These are phyloP conservation scores for Phytopythium boreale DNA, from an alignment of 352 stramenopile genomes.

Conservation along the genomic window DNA sequence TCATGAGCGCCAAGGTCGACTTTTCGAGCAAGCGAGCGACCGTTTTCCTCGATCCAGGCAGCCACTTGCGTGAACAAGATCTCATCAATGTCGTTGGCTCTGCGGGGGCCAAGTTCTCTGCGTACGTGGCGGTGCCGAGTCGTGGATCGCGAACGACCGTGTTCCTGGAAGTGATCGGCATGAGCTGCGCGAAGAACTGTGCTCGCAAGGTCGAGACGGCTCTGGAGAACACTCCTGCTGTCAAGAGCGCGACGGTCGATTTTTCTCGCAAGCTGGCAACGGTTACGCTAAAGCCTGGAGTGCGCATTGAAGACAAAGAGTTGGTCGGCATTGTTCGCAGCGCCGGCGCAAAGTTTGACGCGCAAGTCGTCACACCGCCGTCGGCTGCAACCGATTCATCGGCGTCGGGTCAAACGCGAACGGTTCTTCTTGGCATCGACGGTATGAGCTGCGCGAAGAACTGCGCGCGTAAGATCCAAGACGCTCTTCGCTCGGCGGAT, in stretches of 20 bases:
- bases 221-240: conserved; percentile 39
- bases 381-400: neutral
- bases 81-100: conserved; percentile 63
- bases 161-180: conserved; percentile 58
- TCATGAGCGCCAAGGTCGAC: conserved; percentile 80
- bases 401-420: conserved; percentile 18
- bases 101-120: conserved; percentile 58
- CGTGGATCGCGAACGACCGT: conserved; percentile 45
- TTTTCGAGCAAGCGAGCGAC: conserved; percentile 73
- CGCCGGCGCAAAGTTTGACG: conserved; percentile 62
- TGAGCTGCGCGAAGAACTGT: conserved; percentile 84
- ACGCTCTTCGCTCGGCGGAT: conserved; percentile 42
- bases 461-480: conserved; percentile 70
- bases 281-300: conserved; percentile 52
- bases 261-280: conserved; percentile 62
- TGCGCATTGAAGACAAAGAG: conserved; percentile 43
- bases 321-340: conserved; percentile 52
- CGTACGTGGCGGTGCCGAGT: conserved; percentile 38
- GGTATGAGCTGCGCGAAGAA: conserved; percentile 71
- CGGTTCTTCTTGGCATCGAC: conserved; percentile 46
- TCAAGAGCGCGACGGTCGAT: conserved; percentile 63
- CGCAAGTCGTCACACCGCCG: conserved; percentile 36
- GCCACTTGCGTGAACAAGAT: conserved; percentile 56
- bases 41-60: conserved; percentile 70
- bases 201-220: conserved; percentile 67